These are phyloP conservation scores for Schizophyllum commune DNA, from an alignment of 1,284 basidiomycete species.

Conservation along the genomic window DNA sequence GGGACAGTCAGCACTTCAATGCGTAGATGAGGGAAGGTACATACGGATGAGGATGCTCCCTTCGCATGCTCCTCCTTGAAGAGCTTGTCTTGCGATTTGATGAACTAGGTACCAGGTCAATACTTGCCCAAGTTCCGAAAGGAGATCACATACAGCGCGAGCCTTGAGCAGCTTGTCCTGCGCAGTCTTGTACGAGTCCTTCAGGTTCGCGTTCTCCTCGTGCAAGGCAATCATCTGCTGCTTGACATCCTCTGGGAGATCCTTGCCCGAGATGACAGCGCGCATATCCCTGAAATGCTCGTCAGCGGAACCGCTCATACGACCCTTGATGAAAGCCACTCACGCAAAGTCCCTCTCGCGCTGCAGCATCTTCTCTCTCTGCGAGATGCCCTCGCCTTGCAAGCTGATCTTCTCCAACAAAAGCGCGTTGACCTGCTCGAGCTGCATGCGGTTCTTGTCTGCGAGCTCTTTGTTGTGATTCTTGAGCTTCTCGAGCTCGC, in stretches of 20 bases:
- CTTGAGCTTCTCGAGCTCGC: conserved; percentile 57
- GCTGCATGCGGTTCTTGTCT: conserved; percentile 87
- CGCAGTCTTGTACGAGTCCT: conserved; percentile 63
- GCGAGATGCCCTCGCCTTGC: conserved; percentile 81
- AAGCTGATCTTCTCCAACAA: conserved; percentile 88
- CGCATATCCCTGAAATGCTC: conserved; percentile 54
- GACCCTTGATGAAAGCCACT: conserved; percentile 15
- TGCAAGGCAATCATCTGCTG: conserved; percentile 69
- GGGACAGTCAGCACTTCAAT: background rate
- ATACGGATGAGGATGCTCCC: conserved; percentile 21
- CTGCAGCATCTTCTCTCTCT: conserved; percentile 77
- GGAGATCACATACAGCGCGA: conserved; percentile 44
- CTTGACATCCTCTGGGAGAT: conserved; percentile 77
- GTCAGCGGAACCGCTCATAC: conserved; percentile 6
- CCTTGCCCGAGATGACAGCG: conserved; percentile 64
- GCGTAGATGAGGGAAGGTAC: conserved; percentile 19
- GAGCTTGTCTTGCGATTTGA: conserved; percentile 86
- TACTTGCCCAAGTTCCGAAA: background rate
- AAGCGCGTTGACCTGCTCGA: conserved; percentile 83
- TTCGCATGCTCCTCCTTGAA: conserved; percentile 71
- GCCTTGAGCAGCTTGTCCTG: conserved; percentile 82
- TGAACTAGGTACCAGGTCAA: conserved; percentile 51
- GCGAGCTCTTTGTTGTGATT: conserved; percentile 64
- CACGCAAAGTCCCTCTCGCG: conserved; percentile 76
- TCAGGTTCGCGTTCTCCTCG: conserved; percentile 65